Percentiles rank a stretch among this genome's conserved stretches.
Conservation (phyloP, 441 rosid genomes). For the Pelargonium cotyledonis region DNA sequence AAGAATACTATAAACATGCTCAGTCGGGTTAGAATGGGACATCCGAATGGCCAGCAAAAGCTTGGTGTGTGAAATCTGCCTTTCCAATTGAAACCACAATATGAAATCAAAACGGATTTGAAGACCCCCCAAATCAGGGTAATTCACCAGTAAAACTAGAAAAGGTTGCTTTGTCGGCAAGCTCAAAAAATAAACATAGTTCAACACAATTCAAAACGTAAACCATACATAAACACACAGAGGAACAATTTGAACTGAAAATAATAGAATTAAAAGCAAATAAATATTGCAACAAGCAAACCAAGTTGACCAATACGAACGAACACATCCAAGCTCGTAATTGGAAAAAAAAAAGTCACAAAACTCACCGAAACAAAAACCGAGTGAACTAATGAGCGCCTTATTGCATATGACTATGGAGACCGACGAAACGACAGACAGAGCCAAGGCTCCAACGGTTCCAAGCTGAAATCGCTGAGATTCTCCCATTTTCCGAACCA, state of each 20-base stretch:
- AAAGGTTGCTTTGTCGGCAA: neutral
- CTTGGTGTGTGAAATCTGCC: neutral
- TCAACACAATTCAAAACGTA: slow-evolving; percentile 6
- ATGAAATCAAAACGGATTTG: neutral
- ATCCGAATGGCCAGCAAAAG: neutral
- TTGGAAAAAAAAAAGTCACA: neutral
- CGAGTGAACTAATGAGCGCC: slow-evolving; percentile 92
- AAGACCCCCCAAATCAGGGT: neutral
- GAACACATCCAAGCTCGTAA: neutral
- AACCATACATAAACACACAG: neutral
- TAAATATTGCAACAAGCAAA: neutral
- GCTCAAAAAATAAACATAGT: neutral
- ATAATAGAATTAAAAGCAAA: neutral
- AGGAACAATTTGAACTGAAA: neutral
- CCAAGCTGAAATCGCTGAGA: slow-evolving; percentile 85
- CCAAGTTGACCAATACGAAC: neutral
- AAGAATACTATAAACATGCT: neutral
- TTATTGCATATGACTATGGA: slow-evolving; percentile 97
- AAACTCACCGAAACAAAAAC: slow-evolving; percentile 74
- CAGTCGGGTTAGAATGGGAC: neutral
- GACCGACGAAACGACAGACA: slow-evolving; percentile 91
- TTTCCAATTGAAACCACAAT: neutral
- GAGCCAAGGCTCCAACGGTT: slow-evolving; percentile 80
- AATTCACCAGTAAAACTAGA: neutral
- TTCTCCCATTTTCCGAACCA: slow-evolving; percentile 58